Evolutionary conservation across 108 stramenopile genomes (phyloP).

Genomic region (Ochromonas danica): DNA sequence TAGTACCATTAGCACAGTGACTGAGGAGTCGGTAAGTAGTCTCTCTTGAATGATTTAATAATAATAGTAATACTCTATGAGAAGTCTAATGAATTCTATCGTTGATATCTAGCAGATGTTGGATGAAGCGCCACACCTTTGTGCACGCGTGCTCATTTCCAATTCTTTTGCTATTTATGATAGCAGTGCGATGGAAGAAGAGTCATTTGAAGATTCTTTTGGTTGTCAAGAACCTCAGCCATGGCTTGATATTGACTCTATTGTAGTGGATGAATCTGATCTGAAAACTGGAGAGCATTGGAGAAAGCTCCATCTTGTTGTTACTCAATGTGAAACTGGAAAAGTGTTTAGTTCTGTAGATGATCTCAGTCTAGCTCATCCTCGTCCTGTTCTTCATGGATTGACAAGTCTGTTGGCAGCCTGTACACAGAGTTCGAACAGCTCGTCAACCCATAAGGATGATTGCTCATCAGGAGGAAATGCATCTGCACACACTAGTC

Average conservation of each 20-base stretch:
- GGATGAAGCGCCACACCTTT: not conserved
- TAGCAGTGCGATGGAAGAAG: not conserved
- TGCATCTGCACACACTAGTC: too few species aligned
- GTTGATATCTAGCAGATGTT: not conserved
- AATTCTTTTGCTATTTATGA: slow-evolving; percentile 22
- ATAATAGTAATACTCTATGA: too few species aligned
- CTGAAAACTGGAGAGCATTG: slow-evolving; percentile 1
- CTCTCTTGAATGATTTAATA: too few species aligned
- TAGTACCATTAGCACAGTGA: too few species aligned
- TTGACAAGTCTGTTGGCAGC: too few species aligned
- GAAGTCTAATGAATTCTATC: too few species aligned
- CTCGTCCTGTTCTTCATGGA: too few species aligned
- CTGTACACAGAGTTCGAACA: too few species aligned
- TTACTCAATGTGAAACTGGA: not conserved
- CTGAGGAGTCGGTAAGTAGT: too few species aligned
- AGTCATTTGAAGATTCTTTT: not conserved
- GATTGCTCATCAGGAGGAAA: too few species aligned
- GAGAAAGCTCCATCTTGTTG: not conserved
- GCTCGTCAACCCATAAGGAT: too few species aligned
- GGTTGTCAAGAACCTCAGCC: not conserved
- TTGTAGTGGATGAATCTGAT: slow-evolving; percentile 6
- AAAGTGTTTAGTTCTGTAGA: not conserved
- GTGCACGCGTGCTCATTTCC: not conserved
- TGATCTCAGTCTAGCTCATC: too few species aligned
- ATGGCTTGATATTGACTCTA: slow-evolving; percentile 6